These are phyloP conservation scores for Claviceps arundinis DNA, from an alignment of 2,329 filamentous ascomycete species.

Conservation along the genomic window DNA sequence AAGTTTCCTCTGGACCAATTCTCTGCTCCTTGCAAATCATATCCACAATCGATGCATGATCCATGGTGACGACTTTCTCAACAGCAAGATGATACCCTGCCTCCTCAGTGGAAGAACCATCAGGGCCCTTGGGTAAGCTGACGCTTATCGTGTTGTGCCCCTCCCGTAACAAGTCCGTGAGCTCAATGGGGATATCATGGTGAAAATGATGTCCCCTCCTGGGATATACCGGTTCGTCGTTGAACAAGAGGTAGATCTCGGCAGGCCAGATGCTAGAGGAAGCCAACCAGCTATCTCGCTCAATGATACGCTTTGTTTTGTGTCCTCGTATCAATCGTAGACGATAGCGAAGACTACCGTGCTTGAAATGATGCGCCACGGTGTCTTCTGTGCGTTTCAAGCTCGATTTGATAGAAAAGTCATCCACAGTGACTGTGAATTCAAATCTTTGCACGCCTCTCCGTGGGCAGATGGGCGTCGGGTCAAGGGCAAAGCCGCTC, in stretches of 20 bases:
- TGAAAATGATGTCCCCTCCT: constrained; percentile 60
- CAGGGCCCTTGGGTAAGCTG: constrained; percentile 20
- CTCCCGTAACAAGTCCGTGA: constrained; percentile 44
- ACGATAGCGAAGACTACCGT: constrained; percentile 44
- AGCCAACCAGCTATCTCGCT: constrained; percentile 40
- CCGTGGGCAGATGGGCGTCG: constrained; percentile 24
- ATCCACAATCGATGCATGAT: constrained; percentile 29
- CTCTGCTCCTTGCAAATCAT: constrained; percentile 23
- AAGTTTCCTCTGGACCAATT: constrained; percentile 34
- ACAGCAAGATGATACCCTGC: constrained; percentile 48
- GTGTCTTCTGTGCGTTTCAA: neutral
- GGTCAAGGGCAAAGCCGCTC: constrained; percentile 34
- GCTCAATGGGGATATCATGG: constrained; percentile 62
- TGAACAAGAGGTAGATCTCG: constrained; percentile 55
- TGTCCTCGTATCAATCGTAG: constrained; percentile 46
- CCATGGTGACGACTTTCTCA: constrained; percentile 50
- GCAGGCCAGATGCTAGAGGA: constrained; percentile 59
- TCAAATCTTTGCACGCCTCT: constrained; percentile 27
- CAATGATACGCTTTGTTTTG: constrained; percentile 24
- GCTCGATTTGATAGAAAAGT: constrained; percentile 22
- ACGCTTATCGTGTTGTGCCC: constrained; percentile 53
- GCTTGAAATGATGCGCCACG: neutral
- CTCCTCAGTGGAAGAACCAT: constrained; percentile 14
- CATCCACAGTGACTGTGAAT: constrained; percentile 31
- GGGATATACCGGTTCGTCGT: constrained; percentile 41